Evolutionary conservation across 768 basidiomycete species (phyloP), one percentile per base, ranked within the genome.

Genomic region (Brasilioporus rufonigricans): DNA sequence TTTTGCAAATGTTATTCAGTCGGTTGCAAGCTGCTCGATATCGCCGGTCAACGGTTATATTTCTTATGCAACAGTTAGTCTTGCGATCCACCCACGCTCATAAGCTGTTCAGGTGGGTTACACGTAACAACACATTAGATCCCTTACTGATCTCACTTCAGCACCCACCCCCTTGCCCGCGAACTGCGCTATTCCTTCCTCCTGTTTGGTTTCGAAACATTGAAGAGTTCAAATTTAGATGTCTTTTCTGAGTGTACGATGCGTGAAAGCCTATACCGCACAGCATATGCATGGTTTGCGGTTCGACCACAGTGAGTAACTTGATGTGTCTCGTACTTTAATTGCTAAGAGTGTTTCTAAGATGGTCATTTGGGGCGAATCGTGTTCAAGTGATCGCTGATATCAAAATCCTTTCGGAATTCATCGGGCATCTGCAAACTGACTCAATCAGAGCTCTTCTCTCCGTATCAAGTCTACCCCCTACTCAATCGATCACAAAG

Each of bases 321-420:
- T 48, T 40, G n/a, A 21, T 35, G 8, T 44, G 4, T 31, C 26
- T 47, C 26, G 27, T 31, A 18, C 36, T 44, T 48, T 24, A n/a
- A 40, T 33, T 47, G 41, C 38, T 58, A 27, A 50, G 24, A n/a
- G 26, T 32, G 19, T 33, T 38, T 13, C 16, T 1, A 62, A 98
- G 95, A 63, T 98, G 96, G 95, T 88, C 95, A 5, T 97, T 86
- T 67, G 97, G 96, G n/a, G 89, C 91, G 24, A 92, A 92, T 70
- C 86, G 93, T 3, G 84, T 93, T 6, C 94, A 98, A 72, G 76
- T 98, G 19, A 86, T 89, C 58, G 85, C 90, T 1, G 96, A 98
- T 66, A 82, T 94, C 63, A 92, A 88, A 69, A 78, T 96, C 1
- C 73, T 98, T 8, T 84, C 85, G 18, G 93, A 98, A 64, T 91